These are phyloP conservation scores for Huntiella decipiens DNA, from an alignment of 2,329 filamentous ascomycete species.

Conservation along the genomic window DNA sequence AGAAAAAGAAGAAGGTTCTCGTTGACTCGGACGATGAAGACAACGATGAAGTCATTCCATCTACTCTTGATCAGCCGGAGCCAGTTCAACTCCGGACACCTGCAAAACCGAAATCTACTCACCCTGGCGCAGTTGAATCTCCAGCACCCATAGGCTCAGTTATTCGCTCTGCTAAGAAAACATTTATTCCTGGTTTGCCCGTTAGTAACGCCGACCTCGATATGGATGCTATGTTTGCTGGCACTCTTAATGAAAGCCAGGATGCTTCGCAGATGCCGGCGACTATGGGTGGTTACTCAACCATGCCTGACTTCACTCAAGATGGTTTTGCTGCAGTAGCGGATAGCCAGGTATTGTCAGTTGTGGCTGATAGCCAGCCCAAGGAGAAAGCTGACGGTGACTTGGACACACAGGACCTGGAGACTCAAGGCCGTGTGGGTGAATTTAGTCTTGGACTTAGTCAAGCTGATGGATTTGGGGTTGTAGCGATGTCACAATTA, in stretches of 20 bases:
- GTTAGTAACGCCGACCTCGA: constrained; percentile 46
- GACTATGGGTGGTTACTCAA: constrained; percentile 14
- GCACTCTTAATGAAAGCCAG: constrained; percentile 49
- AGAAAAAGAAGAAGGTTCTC: constrained; percentile 34
- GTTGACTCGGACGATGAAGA: constrained; percentile 46
- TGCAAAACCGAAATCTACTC: constrained; percentile 23
- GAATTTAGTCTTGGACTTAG: constrained; percentile 21
- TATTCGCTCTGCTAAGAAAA: constrained; percentile 48
- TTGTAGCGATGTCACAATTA: constrained; percentile 7
- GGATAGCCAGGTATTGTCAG: constrained; percentile 20
- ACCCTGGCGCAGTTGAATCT: constrained; percentile 17
- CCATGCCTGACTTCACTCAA: constrained; percentile 10
- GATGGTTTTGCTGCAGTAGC: constrained; percentile 14
- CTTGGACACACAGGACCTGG: constrained; percentile 19
- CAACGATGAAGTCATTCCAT: constrained; percentile 14
- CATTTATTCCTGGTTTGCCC: constrained; percentile 49
- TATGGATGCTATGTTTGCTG: constrained; percentile 77
- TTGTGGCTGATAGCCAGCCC: constrained; percentile 27
- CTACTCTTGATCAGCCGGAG: constrained; percentile 2
- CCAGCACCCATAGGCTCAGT: constrained; percentile 41
- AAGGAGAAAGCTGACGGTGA: constrained; percentile 16
- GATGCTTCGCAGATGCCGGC: constrained; percentile 28
- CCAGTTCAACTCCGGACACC: constrained; percentile 24
- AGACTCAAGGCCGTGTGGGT: constrained; percentile 8
- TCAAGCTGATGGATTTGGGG: constrained; percentile 46